Conservation (phyloP, 805 yeast species). For the Debaryomyces prosopidis region DNA sequence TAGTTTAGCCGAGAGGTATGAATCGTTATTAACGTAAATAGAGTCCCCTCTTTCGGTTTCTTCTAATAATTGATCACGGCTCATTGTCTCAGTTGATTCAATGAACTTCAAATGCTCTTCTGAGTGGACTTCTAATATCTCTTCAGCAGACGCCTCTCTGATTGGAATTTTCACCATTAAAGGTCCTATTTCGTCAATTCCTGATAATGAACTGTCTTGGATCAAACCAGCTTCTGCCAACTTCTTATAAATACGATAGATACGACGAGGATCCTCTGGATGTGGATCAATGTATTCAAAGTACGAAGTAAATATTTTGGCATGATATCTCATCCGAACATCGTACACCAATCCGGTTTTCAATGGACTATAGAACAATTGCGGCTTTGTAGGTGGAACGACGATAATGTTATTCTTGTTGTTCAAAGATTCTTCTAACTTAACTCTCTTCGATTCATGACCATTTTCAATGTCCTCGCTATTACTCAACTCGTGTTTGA, state of each 20-base stretch:
- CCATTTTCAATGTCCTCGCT: not conserved
- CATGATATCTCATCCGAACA: conserved; percentile 96
- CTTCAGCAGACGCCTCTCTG: conserved; percentile 85
- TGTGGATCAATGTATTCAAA: conserved; percentile 96
- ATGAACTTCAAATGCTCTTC: conserved; percentile 75
- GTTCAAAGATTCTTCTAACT: not conserved
- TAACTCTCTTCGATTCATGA: not conserved
- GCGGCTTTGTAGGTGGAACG: conserved; percentile 65
- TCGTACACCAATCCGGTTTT: conserved; percentile 96
- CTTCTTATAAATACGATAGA: conserved; percentile 88
- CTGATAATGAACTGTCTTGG: conserved; percentile 72
- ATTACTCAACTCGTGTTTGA: not conserved
- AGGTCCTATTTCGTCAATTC: conserved; percentile 76
- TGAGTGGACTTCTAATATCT: conserved; percentile 83
- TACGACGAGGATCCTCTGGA: conserved; percentile 97
- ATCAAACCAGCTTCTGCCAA: conserved; percentile 93
- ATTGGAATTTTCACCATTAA: conserved; percentile 87
- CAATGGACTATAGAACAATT: conserved; percentile 66
- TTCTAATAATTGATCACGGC: conserved; percentile 70
- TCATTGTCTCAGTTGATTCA: conserved; percentile 73
- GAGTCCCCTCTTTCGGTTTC: conserved; percentile 93
- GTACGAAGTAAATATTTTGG: conserved; percentile 87
- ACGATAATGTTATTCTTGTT: conserved; percentile 22
- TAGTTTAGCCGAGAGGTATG: conserved; percentile 79
- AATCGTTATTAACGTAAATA: conserved; percentile 91